Conservation (phyloP, 331 rosid genomes). For the Malus hybrid region DNA sequence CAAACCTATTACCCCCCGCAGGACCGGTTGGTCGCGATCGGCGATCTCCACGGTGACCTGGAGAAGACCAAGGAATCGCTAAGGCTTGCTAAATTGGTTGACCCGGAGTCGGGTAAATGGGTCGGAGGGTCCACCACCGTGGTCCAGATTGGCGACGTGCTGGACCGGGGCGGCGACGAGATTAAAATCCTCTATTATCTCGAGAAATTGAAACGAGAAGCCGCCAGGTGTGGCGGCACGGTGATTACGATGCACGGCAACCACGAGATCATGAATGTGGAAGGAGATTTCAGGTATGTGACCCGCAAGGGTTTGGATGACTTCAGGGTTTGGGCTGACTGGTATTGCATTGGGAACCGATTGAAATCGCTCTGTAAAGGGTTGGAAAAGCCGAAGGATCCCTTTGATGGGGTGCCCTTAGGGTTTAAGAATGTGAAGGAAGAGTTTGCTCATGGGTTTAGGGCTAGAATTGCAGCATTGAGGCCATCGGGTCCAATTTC, state of each 20-base stretch:
- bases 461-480: slow-evolving; percentile 80
- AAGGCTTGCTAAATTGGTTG: slow-evolving; percentile 56
- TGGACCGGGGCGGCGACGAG: slow-evolving; percentile 90
- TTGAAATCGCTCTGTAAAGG: slow-evolving; percentile 54
- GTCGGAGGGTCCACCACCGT: slow-evolving; percentile 73
- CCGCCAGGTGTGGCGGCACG: slow-evolving; percentile 44
- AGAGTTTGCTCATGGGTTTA: slow-evolving; percentile 38
- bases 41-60: slow-evolving; percentile 89
- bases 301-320: slow-evolving; percentile 47
- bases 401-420: slow-evolving; percentile 49
- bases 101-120: slow-evolving; percentile 46
- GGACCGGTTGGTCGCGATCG: slow-evolving; percentile 68
- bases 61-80: slow-evolving; percentile 69
- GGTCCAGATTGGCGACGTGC: slow-evolving; percentile 77
- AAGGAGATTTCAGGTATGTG: slow-evolving; percentile 63
- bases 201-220: slow-evolving; percentile 74
- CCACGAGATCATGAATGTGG: slow-evolving; percentile 94
- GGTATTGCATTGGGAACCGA: slow-evolving; percentile 52
- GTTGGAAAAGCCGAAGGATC: slow-evolving; percentile 36
- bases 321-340: slow-evolving; percentile 65
- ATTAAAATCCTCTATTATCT: slow-evolving; percentile 66
- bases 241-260: slow-evolving; percentile 86
- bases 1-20: slow-evolving; percentile 53
- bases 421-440: slow-evolving; percentile 29
- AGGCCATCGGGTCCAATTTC: slow-evolving; percentile 73